phyloP scores from a whole-genome alignment of 2,329 filamentous ascomycete genomes.

The Stachybotrys elegans region DNA sequence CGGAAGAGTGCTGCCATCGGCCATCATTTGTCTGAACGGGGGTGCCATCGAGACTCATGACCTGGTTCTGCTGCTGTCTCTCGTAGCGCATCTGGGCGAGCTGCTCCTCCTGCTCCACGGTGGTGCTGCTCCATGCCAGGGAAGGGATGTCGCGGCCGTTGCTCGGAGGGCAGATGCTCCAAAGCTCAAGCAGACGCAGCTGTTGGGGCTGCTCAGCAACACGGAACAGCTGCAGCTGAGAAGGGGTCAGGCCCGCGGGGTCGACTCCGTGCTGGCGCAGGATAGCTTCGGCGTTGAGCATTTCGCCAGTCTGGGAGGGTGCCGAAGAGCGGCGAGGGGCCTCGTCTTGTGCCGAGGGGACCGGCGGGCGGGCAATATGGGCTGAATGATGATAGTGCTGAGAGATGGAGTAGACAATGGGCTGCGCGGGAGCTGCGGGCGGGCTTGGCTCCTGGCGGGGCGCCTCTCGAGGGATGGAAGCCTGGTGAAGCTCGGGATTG shows the following conservation, averaged over 20 bases:
- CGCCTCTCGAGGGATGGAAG: slow-evolving; percentile 16
- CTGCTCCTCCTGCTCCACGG: slow-evolving; percentile 51
- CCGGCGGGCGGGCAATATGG: slow-evolving; percentile 43
- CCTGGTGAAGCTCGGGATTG: slow-evolving; percentile 30
- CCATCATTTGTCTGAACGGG: slow-evolving; percentile 47
- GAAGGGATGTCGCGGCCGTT: slow-evolving; percentile 49
- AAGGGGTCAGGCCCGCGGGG: slow-evolving; percentile 60
- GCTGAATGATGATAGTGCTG: slow-evolving; percentile 82
- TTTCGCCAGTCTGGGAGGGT: slow-evolving; percentile 41
- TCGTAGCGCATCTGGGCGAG: slow-evolving; percentile 57
- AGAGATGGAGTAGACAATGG: slow-evolving; percentile 67
- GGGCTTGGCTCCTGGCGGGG: slow-evolving; percentile 22
- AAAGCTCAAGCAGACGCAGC: slow-evolving; percentile 73
- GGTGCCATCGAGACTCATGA: slow-evolving; percentile 51
- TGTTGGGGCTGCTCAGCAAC: slow-evolving; percentile 69
- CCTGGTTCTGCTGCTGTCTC: slow-evolving; percentile 32
- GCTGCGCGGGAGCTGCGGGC: slow-evolving; percentile 25
- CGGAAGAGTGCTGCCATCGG: slow-evolving; percentile 42
- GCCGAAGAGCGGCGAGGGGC: slow-evolving; percentile 44
- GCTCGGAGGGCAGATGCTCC: slow-evolving; percentile 72
- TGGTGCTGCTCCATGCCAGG: slow-evolving; percentile 48
- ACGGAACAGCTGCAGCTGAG: slow-evolving; percentile 74
- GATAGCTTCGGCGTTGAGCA: slow-evolving; percentile 49
- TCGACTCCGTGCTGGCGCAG: slow-evolving; percentile 66
- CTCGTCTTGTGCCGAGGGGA: slow-evolving; percentile 23